Evolutionary conservation across 345 rosid species (phyloP), one percentile per base, ranked within the genome.

Genomic region (Mallotus nudiflorus): DNA sequence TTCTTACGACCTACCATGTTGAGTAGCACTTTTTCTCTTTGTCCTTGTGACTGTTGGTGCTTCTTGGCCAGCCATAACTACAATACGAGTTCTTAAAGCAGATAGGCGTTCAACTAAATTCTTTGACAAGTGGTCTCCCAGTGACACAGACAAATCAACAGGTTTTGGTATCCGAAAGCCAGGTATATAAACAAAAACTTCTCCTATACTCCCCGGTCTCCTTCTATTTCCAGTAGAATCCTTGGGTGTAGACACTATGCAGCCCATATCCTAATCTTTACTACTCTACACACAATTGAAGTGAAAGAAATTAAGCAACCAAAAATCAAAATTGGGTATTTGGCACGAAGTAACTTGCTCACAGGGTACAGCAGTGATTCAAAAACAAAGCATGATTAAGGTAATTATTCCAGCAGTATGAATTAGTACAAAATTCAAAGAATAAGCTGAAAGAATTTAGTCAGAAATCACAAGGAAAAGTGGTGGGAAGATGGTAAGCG

Each of bases 61-160:
- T 88, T 96, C 98, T 85, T 96, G 99, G 50, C 86, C 88, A 51
- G 97, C 99, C 98, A 96, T 96, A 70, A 92, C 96, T 49, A 96
- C 98, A 40, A 96, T 86, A 61, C 98, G 97, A 50, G 94, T 89
- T 85, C 98, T 85, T 62, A 92, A 78, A 67, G 97, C 97, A 65
- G 94, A 81, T 72, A 96, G 78, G 53, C 92, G 90, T 75, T 92
- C 98, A 3, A 87, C 85, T 76, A 89, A 78, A 80, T 70, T 83
- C 85, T 83, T 89, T 3, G 97, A 85, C 82, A 96, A 69, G 59
- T 80, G 86, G 70, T 81, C 89, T 48, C 91, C 93, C 31, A 96
- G 85, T 19, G 90, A 73, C 66, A 77, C 87, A 60, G 89, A 87
- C 75, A 96, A 88, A 79, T 96, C 97, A 48, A 87, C 91, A 0